These are phyloP conservation scores for Neurospora africana DNA, from an alignment of 495 filamentous ascomycete species.

Conservation along the genomic window DNA sequence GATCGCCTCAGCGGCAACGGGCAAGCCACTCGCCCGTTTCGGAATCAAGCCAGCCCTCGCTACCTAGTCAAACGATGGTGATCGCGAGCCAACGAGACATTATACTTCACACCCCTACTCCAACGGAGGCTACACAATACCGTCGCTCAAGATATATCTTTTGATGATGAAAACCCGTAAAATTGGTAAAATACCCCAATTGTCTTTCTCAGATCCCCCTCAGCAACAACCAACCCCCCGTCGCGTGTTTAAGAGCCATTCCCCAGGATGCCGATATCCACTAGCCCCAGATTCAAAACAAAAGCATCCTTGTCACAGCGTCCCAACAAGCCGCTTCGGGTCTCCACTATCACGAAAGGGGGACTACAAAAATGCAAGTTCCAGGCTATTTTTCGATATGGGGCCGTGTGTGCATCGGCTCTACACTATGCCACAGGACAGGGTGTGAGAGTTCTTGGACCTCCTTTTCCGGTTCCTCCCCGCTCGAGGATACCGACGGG, in stretches of 20 bases:
- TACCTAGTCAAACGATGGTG: neutral
- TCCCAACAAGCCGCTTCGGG: neutral
- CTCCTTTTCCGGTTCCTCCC: neutral
- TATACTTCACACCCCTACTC: neutral
- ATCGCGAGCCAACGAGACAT: neutral
- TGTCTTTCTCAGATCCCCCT: neutral
- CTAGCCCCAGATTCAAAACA: neutral
- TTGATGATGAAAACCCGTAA: neutral
- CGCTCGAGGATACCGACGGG: neutral
- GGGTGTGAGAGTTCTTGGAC: neutral
- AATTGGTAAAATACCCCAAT: neutral
- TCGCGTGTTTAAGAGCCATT: neutral
- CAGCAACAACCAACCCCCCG: neutral
- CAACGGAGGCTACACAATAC: neutral
- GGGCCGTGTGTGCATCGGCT: neutral
- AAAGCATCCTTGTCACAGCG: neutral
- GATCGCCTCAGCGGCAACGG: neutral
- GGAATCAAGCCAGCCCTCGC: neutral
- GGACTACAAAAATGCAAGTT: neutral
- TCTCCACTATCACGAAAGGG: neutral
- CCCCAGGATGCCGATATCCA: neutral
- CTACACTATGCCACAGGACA: neutral
- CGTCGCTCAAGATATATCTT: neutral
- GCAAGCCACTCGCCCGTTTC: neutral
- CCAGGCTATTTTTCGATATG: neutral